Base-by-base conservation (phyloP, 345 rosid species). In the Iberis pinnata region DNA sequence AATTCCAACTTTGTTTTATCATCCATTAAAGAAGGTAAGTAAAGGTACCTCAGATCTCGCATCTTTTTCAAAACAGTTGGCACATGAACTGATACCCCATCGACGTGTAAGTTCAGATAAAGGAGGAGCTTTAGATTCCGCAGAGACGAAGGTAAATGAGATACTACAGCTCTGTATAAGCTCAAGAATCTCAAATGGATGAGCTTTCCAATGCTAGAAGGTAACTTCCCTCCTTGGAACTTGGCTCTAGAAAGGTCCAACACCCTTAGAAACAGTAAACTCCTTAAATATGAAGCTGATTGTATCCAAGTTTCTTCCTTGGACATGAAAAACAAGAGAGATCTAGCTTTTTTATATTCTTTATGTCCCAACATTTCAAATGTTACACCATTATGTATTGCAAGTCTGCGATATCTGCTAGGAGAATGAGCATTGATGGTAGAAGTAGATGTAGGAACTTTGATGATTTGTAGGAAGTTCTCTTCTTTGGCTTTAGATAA, bases 131-230 rank as follows among this genome's bases (percentile, higher is more conserved):
- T 52, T 13, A 69, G 42, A 0, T 69, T 46, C 12, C 56, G 51
- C 0, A 69, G 9, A 52, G 69, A 63, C 12, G 51, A 53, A 10
- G 74, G 52, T 10, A 64, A 8, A 24, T 54, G 9, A 25, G 63
- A 46, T 14, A 68, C 13, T 2, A 15, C 5, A 18, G 63, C 18
- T 10, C 14, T 5, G 6, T 9, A 9, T 29, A 68, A 42, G 37
- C 63, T 69, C 45, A 62, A 50, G 68, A 42, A 69, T 62, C 68
- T 56, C 60, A 69, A 59, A 29, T 71, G 78, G 33, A 71, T 67
- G 57, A 80, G 71, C 2, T 61, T 37, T 9, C 80, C 74, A 17
- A 77, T 56, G 4, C 36, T 73, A 11, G 60, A 27, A 2, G 71
- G 76, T 11, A 75, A 38, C 14, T 45, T 67, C 18, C 69, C 76